These are phyloP conservation scores for Kondoa subrosea DNA, from an alignment of 768 basidiomycete species.

Conservation along the genomic window DNA sequence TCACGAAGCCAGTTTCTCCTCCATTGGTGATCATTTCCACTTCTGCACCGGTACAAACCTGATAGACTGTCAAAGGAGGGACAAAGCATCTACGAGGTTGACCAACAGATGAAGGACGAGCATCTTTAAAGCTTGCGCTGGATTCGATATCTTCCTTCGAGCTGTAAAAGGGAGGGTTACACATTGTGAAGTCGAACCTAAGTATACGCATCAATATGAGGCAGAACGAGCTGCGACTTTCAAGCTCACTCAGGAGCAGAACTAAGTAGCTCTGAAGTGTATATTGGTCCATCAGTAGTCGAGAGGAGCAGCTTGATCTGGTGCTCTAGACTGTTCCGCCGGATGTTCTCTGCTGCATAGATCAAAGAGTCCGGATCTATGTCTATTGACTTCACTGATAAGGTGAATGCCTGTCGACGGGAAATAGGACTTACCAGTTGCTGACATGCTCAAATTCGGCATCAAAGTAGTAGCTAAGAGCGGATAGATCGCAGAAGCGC, in stretches of 20 bases:
- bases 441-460: constrained; percentile 42
- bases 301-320: constrained; percentile 39
- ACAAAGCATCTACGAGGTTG: not conserved
- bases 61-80: not conserved
- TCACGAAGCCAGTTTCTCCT: constrained; percentile 66
- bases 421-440: constrained; percentile 45
- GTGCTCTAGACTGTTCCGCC: constrained; percentile 41
- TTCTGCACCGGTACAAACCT: constrained; percentile 74
- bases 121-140: constrained; percentile 48
- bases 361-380: constrained; percentile 48
- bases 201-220: not conserved
- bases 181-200: constrained; percentile 69
- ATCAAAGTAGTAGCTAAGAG: constrained; percentile 48
- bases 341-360: constrained; percentile 45
- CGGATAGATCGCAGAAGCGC: constrained; percentile 77
- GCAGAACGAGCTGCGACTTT: too few relatives aligned
- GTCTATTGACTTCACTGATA: constrained; percentile 39
- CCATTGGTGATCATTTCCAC: constrained; percentile 79
- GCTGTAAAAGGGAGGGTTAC: constrained; percentile 92
- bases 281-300: constrained; percentile 35
- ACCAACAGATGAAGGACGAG: constrained; percentile 52
- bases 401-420: not conserved
- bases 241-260: not conserved
- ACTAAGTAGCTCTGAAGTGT: constrained; percentile 36
- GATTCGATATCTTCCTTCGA: constrained; percentile 49